Conservation (phyloP, 331 rosid genomes). For the Malus hybrid region DNA sequence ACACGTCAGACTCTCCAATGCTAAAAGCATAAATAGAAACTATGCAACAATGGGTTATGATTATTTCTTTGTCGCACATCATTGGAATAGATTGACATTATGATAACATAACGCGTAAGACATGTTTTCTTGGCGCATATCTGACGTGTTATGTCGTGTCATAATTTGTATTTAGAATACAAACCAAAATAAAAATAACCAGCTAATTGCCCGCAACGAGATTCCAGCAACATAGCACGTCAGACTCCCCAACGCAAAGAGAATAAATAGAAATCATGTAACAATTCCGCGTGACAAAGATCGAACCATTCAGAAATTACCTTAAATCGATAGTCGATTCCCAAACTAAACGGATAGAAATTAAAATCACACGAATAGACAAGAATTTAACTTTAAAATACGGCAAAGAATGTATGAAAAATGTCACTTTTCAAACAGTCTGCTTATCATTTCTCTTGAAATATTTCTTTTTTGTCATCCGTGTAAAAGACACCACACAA, state of each 20-base stretch:
- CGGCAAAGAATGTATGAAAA: fast-evolving
- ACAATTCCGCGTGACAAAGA: neutral
- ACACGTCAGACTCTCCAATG: neutral
- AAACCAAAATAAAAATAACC: neutral
- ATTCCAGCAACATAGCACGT: neutral
- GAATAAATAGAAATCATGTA: neutral
- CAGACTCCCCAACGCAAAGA: fast-evolving
- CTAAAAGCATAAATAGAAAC: neutral
- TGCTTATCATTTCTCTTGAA: no score
- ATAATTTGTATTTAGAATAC: neutral
- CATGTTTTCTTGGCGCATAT: neutral
- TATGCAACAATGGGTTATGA: neutral
- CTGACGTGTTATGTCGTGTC: neutral
- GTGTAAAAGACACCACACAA: neutral
- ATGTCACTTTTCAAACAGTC: no score
- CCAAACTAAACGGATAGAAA: neutral
- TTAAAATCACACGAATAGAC: neutral
- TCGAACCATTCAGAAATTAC: neutral
- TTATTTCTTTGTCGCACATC: no score
- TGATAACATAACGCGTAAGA: neutral
- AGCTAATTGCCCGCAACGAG: neutral
- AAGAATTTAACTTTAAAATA: neutral
- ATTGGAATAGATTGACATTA: neutral
- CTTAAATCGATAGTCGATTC: neutral
- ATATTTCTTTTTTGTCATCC: no score